These are phyloP conservation scores for Magnaporthiopsis incrustans DNA, from an alignment of 2,329 filamentous ascomycete species.

Conservation along the genomic window DNA sequence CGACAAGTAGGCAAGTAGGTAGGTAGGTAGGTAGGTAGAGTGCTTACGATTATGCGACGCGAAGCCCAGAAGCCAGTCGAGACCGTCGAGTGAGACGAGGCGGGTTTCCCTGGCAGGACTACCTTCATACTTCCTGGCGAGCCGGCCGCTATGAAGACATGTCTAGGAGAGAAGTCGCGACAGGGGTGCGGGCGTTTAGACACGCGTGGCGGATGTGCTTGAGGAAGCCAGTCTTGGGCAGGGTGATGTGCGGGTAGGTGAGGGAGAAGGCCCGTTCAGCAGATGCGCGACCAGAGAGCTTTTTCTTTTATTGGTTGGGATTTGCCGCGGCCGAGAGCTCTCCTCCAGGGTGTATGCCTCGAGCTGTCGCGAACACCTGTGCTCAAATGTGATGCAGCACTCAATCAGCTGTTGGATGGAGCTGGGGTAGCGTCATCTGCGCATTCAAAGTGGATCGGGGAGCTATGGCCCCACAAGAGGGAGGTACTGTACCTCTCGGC, in stretches of 20 bases:
- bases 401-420: background rate
- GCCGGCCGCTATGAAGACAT: constrained; percentile 12
- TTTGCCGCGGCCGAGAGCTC: background rate
- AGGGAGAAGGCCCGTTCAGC: too few species aligned
- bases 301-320: background rate
- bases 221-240: background rate
- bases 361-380: background rate
- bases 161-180: constrained; percentile 1
- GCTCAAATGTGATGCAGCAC: background rate
- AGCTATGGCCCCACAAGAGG: background rate
- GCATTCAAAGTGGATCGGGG: background rate
- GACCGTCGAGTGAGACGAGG: constrained; percentile 38
- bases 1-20: too few species aligned
- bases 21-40: background rate
- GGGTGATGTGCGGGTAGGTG: background rate
- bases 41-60: constrained; percentile 25
- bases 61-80: constrained; percentile 37
- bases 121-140: constrained; percentile 32
- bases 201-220: background rate
- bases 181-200: background rate
- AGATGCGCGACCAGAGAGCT: too few species aligned
- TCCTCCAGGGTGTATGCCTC: background rate
- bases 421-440: background rate
- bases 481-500: background rate
- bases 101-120: constrained; percentile 40